phyloP scores from a whole-genome alignment of 2,329 filamentous ascomycete genomes.

The Calonectria henricotiae region DNA sequence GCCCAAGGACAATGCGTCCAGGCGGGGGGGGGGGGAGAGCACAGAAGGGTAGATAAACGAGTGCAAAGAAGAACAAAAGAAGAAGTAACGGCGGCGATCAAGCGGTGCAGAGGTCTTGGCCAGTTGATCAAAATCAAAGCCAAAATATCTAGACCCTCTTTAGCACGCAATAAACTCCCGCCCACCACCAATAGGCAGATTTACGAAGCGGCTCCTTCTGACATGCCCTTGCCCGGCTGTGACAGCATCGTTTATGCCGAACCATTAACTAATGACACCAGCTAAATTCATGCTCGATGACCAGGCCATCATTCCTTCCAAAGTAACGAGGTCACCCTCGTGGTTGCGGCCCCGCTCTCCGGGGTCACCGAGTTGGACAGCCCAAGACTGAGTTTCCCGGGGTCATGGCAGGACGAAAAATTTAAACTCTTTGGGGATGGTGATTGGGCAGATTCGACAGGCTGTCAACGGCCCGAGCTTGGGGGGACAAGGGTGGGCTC shows the following conservation, averaged over 20 bases:
- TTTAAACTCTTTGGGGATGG: background rate
- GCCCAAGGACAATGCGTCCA: background rate
- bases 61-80: background rate
- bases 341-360: constrained; percentile 4
- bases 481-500: background rate
- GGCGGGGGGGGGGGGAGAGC: background rate
- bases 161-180: background rate
- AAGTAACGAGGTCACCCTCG: background rate
- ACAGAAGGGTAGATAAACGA: background rate
- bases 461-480: background rate
- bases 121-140: background rate
- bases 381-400: background rate
- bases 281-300: constrained; percentile 2
- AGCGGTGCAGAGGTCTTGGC: constrained; percentile 3
- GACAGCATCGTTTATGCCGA: constrained; percentile 2
- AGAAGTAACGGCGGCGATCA: constrained; percentile 11
- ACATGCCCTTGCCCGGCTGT: background rate
- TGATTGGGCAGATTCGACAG: constrained; percentile 12
- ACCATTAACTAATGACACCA: background rate
- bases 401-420: background rate
- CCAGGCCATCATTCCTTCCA: constrained; percentile 4
- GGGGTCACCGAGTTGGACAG: constrained; percentile 8
- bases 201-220: background rate
- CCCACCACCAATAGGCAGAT: background rate
- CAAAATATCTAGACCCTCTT: background rate